phyloP scores from a whole-genome alignment of 2,329 filamentous ascomycete genomes.

The Grosmannia penicillata region DNA sequence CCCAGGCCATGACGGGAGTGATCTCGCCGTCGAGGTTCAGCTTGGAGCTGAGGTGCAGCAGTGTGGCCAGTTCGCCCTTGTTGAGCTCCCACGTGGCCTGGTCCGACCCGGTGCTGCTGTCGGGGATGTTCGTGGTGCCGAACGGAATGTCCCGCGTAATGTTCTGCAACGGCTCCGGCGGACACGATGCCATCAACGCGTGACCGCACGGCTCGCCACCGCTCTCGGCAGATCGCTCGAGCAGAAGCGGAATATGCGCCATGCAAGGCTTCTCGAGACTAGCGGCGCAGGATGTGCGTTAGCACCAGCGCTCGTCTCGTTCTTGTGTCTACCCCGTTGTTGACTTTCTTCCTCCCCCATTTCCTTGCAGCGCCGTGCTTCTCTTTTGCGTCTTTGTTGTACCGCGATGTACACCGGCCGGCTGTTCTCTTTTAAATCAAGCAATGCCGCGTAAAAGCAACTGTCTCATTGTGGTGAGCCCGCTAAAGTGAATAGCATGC shows the following conservation, averaged over 20 bases:
- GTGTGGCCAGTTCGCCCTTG: slow-evolving; percentile 61
- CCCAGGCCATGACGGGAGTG: slow-evolving; percentile 91
- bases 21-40: slow-evolving; percentile 80
- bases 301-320: not conserved
- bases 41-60: slow-evolving; percentile 71
- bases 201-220: slow-evolving; percentile 69
- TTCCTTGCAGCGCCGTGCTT: not conserved
- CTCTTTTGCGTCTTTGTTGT: too few relatives aligned
- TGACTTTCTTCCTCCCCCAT: slow-evolving; percentile 7
- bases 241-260: slow-evolving; percentile 70
- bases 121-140: slow-evolving; percentile 25
- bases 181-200: slow-evolving; percentile 84
- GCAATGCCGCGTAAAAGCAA: too few relatives aligned
- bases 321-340: slow-evolving; percentile 10
- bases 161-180: slow-evolving; percentile 48
- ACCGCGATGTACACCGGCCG: too few relatives aligned
- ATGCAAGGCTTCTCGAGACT: slow-evolving; percentile 87
- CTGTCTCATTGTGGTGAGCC: too few relatives aligned
- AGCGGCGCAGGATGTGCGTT: not conserved
- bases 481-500: too few relatives aligned
- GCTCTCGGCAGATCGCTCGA: slow-evolving; percentile 42
- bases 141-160: slow-evolving; percentile 37
- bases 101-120: slow-evolving; percentile 24
- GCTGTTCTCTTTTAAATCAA: too few relatives aligned
- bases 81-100: slow-evolving; percentile 59